Evolutionary conservation across 2,329 filamentous ascomycete species (phyloP).

Genomic region (Plenodomus tracheiphilus): DNA sequence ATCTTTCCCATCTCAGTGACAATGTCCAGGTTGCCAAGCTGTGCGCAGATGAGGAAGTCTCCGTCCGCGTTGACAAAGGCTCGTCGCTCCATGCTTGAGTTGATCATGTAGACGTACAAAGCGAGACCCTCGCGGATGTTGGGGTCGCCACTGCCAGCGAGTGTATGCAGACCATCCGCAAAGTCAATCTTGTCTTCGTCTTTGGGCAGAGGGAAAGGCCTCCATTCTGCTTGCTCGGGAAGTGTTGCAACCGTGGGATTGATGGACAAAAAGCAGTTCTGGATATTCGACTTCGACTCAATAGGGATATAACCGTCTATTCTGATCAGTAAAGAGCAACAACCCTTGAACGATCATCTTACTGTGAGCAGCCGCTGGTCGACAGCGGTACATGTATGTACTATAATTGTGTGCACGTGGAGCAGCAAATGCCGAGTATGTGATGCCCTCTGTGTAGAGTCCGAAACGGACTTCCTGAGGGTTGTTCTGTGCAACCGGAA

Average conservation of each 20-base stretch:
- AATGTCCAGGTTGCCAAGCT: constrained; percentile 44
- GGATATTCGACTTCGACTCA: constrained; percentile 39
- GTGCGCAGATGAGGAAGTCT: constrained; percentile 44
- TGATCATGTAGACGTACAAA: constrained; percentile 55
- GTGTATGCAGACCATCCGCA: constrained; percentile 53
- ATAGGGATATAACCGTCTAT: constrained; percentile 33
- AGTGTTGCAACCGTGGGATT: constrained; percentile 53
- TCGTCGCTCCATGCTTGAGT: constrained; percentile 50
- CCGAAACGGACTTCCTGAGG: constrained; percentile 50
- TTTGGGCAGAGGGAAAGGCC: constrained; percentile 46
- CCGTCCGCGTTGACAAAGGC: constrained; percentile 53
- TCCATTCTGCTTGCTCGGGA: constrained; percentile 56
- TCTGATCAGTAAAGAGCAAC: constrained; percentile 5
- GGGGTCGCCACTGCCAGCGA: constrained; percentile 56
- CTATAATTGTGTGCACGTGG: constrained; percentile 48
- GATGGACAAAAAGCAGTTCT: constrained; percentile 54
- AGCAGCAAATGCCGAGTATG: constrained; percentile 50
- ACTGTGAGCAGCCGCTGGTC: constrained; percentile 50
- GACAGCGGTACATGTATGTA: constrained; percentile 51
- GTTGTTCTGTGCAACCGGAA: constrained; percentile 49
- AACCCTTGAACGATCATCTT: constrained; percentile 4
- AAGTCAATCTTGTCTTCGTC: constrained; percentile 51
- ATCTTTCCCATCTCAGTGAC: constrained; percentile 46
- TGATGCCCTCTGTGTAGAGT: constrained; percentile 52
- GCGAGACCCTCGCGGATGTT: constrained; percentile 56